phyloP scores from a whole-genome alignment of 2,329 filamentous ascomycete genomes.

The Trichophyton mentagrophytes region DNA sequence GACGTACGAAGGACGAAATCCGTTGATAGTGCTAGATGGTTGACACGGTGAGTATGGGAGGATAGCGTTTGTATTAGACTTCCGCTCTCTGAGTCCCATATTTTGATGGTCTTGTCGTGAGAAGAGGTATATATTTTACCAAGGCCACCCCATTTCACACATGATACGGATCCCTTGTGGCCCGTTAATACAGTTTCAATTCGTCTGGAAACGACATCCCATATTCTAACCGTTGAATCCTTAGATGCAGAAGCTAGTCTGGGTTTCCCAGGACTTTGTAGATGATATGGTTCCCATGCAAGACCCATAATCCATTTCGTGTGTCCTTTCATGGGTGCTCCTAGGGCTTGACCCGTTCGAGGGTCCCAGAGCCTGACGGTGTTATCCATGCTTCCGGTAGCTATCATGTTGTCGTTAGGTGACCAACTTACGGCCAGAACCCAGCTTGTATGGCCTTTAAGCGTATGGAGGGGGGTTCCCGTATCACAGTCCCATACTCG shows the following conservation, averaged over 20 bases:
- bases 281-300: slow-evolving; percentile 87
- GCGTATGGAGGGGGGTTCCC: slow-evolving; percentile 54
- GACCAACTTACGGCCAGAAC: slow-evolving; percentile 79
- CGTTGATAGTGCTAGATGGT: slow-evolving; percentile 84
- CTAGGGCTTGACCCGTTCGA: slow-evolving; percentile 60
- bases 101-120: slow-evolving; percentile 82
- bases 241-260: slow-evolving; percentile 79
- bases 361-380: slow-evolving; percentile 84
- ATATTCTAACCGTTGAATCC: slow-evolving; percentile 76
- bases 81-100: slow-evolving; percentile 74
- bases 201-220: slow-evolving; percentile 64
- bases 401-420: slow-evolving; percentile 66
- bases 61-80: slow-evolving; percentile 67
- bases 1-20: slow-evolving; percentile 78
- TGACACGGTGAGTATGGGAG: slow-evolving; percentile 86
- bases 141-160: slow-evolving; percentile 88
- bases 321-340: slow-evolving; percentile 67
- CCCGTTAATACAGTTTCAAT: slow-evolving; percentile 75
- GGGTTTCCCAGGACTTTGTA: slow-evolving; percentile 59
- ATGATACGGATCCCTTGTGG: slow-evolving; percentile 79
- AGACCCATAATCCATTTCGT: slow-evolving; percentile 78
- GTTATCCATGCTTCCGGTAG: slow-evolving; percentile 88
- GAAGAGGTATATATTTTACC: slow-evolving; percentile 72
- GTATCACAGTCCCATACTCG: slow-evolving; percentile 92
- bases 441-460: slow-evolving; percentile 82